Conservation (phyloP, 202 grass and related monocot genomes). For the Schoenoplectus triqueter region DNA sequence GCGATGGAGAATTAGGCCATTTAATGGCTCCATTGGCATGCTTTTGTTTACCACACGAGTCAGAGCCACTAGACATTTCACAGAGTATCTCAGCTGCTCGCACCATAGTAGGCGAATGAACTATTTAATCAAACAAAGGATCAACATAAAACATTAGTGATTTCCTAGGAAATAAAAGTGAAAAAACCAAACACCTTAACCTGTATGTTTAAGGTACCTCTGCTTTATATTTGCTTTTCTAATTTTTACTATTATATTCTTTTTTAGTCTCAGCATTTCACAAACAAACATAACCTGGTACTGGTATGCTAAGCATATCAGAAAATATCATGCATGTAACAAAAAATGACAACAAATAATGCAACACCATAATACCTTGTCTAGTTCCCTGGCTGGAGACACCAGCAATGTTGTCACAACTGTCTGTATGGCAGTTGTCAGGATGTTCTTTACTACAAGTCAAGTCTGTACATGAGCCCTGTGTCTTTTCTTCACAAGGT, state of each 20-base stretch:
- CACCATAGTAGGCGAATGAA: slow-evolving; percentile 44
- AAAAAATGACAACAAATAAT: background rate
- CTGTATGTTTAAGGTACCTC: background rate
- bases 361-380: slow-evolving; percentile 35
- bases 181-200: background rate
- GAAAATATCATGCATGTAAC: background rate
- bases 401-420: slow-evolving; percentile 26
- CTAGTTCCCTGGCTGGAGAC: slow-evolving; percentile 25
- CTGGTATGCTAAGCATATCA: background rate
- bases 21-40: slow-evolving; percentile 55
- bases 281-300: background rate
- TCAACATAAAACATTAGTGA: slow-evolving; percentile 41
- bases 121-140: slow-evolving; percentile 55
- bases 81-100: slow-evolving; percentile 82
- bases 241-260: background rate
- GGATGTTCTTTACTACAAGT: slow-evolving; percentile 56
- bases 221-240: background rate
- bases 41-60: slow-evolving; percentile 45
- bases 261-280: slow-evolving; percentile 11
- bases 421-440: slow-evolving; percentile 47
- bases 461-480: slow-evolving; percentile 46
- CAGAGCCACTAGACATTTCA: slow-evolving; percentile 57
- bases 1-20: slow-evolving; percentile 66
- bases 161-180: slow-evolving; percentile 29
- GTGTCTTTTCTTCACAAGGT: slow-evolving; percentile 51